Conservation (phyloP, 208 protist genomes). For the Vickermania ingenoplastis region DNA sequence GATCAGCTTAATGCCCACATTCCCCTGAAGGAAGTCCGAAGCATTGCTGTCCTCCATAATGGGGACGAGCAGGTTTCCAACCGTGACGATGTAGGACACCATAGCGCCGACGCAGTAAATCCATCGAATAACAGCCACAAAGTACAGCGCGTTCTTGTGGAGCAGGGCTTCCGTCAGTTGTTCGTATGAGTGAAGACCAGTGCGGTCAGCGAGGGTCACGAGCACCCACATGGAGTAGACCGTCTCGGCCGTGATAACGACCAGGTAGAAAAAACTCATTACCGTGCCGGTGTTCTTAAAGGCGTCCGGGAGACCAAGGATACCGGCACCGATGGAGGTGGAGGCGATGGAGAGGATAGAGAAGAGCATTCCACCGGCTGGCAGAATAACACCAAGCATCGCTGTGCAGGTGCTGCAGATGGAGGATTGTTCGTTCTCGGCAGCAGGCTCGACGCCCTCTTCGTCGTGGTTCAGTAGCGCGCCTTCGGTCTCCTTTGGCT, state of each 20-base stretch:
- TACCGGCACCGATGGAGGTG: constrained; percentile 28
- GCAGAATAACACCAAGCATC: constrained; percentile 7
- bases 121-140: constrained; percentile 11
- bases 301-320: constrained; percentile 25
- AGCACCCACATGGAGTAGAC: constrained; percentile 25
- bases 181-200: constrained; percentile 15
- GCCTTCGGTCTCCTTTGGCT: too few species aligned
- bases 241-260: constrained; percentile 10
- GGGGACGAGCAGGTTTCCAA: constrained; percentile 18
- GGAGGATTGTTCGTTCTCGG: too few species aligned
- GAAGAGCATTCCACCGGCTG: constrained; percentile 10
- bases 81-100: constrained; percentile 24
- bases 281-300: constrained; percentile 20
- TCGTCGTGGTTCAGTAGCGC: too few species aligned
- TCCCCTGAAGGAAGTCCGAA: constrained; percentile 10
- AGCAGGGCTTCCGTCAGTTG: constrained; percentile 11
- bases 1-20: constrained; percentile 2
- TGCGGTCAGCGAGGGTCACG: constrained; percentile 16
- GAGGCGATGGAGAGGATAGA: constrained; percentile 22
- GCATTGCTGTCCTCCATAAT: constrained; percentile 7
- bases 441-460: too few species aligned
- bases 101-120: constrained; percentile 20
- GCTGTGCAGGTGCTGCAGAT: too few species aligned
- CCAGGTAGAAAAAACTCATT: constrained; percentile 14
- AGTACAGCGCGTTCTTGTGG: constrained; percentile 5